Conservation (phyloP, 2,329 filamentous ascomycete species). For the Botryotinia narcissicola region DNA sequence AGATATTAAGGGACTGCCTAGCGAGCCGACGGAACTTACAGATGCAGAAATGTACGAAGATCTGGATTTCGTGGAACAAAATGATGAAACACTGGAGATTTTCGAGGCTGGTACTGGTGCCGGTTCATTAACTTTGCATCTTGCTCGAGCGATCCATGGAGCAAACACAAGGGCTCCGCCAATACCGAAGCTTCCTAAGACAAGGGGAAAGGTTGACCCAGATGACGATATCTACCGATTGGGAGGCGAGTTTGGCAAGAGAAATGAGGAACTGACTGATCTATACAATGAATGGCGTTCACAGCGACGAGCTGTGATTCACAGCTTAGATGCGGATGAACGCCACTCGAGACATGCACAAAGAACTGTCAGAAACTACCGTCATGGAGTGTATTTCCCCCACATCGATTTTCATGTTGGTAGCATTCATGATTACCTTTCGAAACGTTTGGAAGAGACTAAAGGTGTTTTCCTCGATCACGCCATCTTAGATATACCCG, state of each 20-base stretch:
- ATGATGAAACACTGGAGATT: slow-evolving; percentile 58
- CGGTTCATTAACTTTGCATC: slow-evolving; percentile 72
- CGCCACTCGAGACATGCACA: slow-evolving; percentile 64
- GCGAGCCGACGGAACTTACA: background rate
- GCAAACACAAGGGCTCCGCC: slow-evolving; percentile 58
- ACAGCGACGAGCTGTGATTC: slow-evolving; percentile 65
- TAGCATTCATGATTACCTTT: slow-evolving; percentile 62
- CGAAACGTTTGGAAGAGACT: slow-evolving; percentile 46
- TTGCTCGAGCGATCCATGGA: slow-evolving; percentile 73
- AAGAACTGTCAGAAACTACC: slow-evolving; percentile 63
- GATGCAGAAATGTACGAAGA: background rate
- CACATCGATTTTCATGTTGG: slow-evolving; percentile 74
- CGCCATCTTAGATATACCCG: slow-evolving; percentile 72
- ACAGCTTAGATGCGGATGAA: slow-evolving; percentile 66
- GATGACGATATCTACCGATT: background rate
- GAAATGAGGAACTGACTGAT: too few species aligned
- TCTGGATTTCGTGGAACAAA: background rate
- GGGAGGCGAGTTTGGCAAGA: background rate
- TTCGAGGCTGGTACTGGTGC: slow-evolving; percentile 86
- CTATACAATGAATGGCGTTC: slow-evolving; percentile 31
- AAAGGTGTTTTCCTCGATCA: slow-evolving; percentile 64
- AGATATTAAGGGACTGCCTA: background rate
- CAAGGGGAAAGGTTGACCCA: background rate
- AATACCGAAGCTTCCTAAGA: slow-evolving; percentile 29
- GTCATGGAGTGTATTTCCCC: slow-evolving; percentile 65